A percentile compares a stretch with the other conserved stretches of the same genome.
Conservation (phyloP, 2,329 filamentous ascomycete species). For the Ophiosphaerella korrae region DNA sequence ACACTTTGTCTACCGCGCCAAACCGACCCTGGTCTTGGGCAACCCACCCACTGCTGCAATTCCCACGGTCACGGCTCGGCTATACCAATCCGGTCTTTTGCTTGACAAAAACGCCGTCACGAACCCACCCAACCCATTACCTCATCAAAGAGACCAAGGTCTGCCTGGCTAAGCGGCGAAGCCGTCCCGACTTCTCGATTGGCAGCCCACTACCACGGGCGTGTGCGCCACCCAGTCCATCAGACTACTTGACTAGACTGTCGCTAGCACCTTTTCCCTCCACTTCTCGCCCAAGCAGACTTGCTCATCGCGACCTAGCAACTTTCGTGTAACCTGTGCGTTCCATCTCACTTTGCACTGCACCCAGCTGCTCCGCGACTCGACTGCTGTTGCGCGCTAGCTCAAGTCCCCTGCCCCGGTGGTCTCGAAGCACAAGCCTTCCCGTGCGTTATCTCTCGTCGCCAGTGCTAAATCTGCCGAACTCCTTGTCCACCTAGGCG, state of each 20-base stretch:
- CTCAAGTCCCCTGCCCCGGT: slow-evolving; percentile 32
- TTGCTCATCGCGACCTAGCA: slow-evolving; percentile 40
- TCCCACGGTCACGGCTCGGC: slow-evolving; percentile 44
- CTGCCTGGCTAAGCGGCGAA: slow-evolving; percentile 36
- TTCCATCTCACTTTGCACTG: slow-evolving; percentile 40
- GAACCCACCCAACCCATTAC: slow-evolving; percentile 39
- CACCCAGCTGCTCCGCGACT: slow-evolving; percentile 44
- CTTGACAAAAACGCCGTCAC: slow-evolving; percentile 19
- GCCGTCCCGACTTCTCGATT: slow-evolving; percentile 34
- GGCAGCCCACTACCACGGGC: slow-evolving; percentile 44
- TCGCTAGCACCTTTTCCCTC: slow-evolving; percentile 41
- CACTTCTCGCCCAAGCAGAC: slow-evolving; percentile 31
- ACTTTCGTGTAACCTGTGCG: slow-evolving; percentile 44
- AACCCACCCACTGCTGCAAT: slow-evolving; percentile 6
- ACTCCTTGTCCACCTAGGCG: slow-evolving; percentile 44
- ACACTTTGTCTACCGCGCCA: slow-evolving; percentile 32
- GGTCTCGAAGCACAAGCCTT: slow-evolving; percentile 43
- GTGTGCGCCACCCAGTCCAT: slow-evolving; percentile 41
- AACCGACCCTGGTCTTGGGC: slow-evolving; percentile 26
- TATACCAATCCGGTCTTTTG: slow-evolving; percentile 3
- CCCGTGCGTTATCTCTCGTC: slow-evolving; percentile 44
- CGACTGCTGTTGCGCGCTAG: slow-evolving; percentile 32
- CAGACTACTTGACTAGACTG: slow-evolving; percentile 34
- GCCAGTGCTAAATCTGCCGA: slow-evolving; percentile 49
- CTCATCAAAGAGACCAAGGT: slow-evolving; percentile 39